Base-by-base conservation (phyloP, 768 basidiomycete genomes). In the Podaxis sp. region DNA sequence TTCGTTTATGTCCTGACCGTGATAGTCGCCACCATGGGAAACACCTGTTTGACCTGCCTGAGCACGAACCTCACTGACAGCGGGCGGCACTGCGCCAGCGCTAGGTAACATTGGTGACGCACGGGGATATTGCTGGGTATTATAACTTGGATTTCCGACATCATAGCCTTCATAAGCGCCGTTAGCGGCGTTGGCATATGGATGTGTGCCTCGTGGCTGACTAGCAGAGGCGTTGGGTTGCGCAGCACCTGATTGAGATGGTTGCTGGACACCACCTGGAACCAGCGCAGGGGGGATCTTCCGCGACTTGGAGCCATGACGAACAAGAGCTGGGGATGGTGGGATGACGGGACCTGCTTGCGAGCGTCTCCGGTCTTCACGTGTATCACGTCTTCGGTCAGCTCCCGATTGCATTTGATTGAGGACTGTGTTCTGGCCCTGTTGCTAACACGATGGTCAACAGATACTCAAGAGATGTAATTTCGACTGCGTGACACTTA, bases 21-120 rank as follows among this genome's bases (percentile, higher is more conserved):
- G 78, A 88, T 62, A 74, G 64, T 78, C 84, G 58, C 76, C 86
- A 63, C 77, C 83, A 68, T 84, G 83, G 56, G 86, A 82, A 62
- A 82, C 79, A 47, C 90, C 89, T 18, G 83, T 76, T 71, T 89
- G 87, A 37, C 87, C 90, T 56, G 78, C 89, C 66, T 79, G 77
- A 59, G 88, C 90, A 55, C 89, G 85, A 61, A 89, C 82, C 66
- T 84, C 82, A 73, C 85, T 90, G 63, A 91, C 72, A 35, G 89
- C 89, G 27, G 88, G 89, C 57, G 87, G 87, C 32, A 81, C 88
- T 40, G 85, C 86, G 44, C 82, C 83, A 50, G 84, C 79, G 55
- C 79, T 85, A 27, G 89, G 82, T 57, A 91, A 82, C 91, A 93
- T 93, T 16, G 90, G 91, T 42, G 91, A 92, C 28, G 84, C 81